These are phyloP conservation scores for Trichophyton rubrum DNA, from an alignment of 2,329 filamentous ascomycete genomes.

Conservation along the genomic window DNA sequence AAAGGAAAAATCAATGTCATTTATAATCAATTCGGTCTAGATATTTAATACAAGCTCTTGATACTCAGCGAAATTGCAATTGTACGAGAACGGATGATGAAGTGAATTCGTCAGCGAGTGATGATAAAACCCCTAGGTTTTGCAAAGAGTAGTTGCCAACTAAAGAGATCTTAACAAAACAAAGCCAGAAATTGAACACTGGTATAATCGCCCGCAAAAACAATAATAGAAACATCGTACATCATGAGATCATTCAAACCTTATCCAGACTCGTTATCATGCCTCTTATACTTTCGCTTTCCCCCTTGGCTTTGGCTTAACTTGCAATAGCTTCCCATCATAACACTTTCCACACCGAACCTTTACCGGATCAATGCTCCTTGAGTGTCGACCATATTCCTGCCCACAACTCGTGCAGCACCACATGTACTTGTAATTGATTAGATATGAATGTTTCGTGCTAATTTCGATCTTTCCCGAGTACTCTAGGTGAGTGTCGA, in stretches of 20 bases:
- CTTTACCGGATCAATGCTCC: slow-evolving; percentile 61
- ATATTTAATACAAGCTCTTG: background rate
- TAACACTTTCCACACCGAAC: slow-evolving; percentile 71
- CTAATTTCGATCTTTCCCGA: slow-evolving; percentile 61
- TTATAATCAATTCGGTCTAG: background rate
- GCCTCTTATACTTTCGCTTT: slow-evolving; percentile 7
- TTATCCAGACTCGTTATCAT: background rate
- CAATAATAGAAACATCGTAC: background rate
- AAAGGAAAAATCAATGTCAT: background rate
- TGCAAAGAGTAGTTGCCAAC: too few species aligned
- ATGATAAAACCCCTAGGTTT: too few species aligned
- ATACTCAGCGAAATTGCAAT: too few species aligned
- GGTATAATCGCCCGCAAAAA: too few species aligned
- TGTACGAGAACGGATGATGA: too few species aligned
- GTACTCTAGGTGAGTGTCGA: slow-evolving; percentile 40
- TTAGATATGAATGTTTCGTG: slow-evolving; percentile 79
- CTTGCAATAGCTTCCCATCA: slow-evolving; percentile 52
- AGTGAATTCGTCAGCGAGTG: too few species aligned
- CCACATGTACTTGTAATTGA: slow-evolving; percentile 90
- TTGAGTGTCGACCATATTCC: slow-evolving; percentile 73
- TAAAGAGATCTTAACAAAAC: too few species aligned
- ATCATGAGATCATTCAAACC: background rate
- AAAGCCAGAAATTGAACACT: too few species aligned
- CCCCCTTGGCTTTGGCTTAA: slow-evolving; percentile 59
- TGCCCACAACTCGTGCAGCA: slow-evolving; percentile 54